These are phyloP conservation scores for Mycena citricolor DNA, from an alignment of 1,284 basidiomycete species.

Conservation along the genomic window DNA sequence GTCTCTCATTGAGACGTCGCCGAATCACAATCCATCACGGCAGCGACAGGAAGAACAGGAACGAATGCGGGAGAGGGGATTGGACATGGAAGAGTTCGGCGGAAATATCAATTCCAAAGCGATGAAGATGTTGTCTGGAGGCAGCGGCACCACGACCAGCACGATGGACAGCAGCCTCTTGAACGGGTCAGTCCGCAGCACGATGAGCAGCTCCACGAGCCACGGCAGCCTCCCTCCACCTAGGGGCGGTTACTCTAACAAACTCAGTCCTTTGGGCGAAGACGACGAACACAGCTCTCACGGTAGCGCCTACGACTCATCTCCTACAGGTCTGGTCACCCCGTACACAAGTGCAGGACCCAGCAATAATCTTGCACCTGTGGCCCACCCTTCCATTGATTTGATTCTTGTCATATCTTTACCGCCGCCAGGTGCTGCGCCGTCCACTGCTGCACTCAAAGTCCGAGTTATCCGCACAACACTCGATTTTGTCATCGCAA, in stretches of 20 bases:
- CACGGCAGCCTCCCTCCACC: constrained; percentile 18
- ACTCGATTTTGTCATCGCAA: constrained; percentile 80
- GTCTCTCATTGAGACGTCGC: constrained; percentile 67
- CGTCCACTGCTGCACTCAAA: constrained; percentile 81
- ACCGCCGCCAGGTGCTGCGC: constrained; percentile 69
- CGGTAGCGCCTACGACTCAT: constrained; percentile 58
- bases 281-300: constrained; percentile 63
- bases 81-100: constrained; percentile 77
- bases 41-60: constrained; percentile 30
- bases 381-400: constrained; percentile 87
- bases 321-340: constrained; percentile 60
- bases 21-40: constrained; percentile 34
- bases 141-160: constrained; percentile 66
- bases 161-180: constrained; percentile 66
- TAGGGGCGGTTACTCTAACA: constrained; percentile 38
- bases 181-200: constrained; percentile 51
- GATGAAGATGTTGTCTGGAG: constrained; percentile 75
- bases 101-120: constrained; percentile 71
- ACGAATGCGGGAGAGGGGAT: constrained; percentile 39
- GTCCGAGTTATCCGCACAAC: constrained; percentile 81
- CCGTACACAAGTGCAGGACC: constrained; percentile 75
- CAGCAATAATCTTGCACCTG: constrained; percentile 74
- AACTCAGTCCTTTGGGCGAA: constrained; percentile 66
- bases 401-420: constrained; percentile 90
- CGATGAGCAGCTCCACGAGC: constrained; percentile 26